phyloP scores from a whole-genome alignment of 2,329 filamentous ascomycete genomes.

The Clonostachys rhizophaga region DNA sequence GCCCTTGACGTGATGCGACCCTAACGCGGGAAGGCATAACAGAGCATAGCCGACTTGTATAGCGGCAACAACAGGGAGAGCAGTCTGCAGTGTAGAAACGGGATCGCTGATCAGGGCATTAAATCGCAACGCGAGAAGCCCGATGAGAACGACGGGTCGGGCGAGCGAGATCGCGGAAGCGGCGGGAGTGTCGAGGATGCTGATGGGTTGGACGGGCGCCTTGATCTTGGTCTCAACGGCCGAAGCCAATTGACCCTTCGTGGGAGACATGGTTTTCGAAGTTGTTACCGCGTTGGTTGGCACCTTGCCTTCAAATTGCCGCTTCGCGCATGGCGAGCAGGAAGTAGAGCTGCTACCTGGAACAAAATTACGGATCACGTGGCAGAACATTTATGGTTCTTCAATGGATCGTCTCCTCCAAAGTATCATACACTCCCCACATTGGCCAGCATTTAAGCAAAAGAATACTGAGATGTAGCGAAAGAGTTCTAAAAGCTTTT shows the following conservation, averaged over 20 bases:
- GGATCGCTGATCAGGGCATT: constrained; percentile 65
- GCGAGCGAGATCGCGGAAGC: constrained; percentile 54
- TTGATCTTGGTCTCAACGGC: constrained; percentile 17
- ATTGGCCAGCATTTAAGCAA: no score
- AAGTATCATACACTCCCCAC: no score
- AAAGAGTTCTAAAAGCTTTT: no score
- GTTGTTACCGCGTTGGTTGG: no score
- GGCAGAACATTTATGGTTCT: no score
- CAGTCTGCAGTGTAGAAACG: constrained; percentile 53
- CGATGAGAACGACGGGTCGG: constrained; percentile 65
- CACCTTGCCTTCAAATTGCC: no score
- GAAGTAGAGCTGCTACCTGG: no score
- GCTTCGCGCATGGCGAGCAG: no score
- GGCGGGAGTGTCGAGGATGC: constrained; percentile 25
- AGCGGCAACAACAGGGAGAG: constrained; percentile 57
- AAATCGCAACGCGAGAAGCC: constrained; percentile 61
- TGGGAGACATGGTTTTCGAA: no score
- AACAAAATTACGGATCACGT: no score
- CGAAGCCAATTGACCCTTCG: constrained; percentile 20
- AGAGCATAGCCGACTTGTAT: constrained; percentile 62
- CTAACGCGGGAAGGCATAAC: constrained; percentile 58
- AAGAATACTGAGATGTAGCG: no score
- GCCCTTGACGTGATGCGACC: constrained; percentile 32
- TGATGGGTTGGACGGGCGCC: constrained; percentile 26
- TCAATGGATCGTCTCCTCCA: no score